Conservation (phyloP, 2,329 filamentous ascomycete genomes). For the Bertia moriformis region DNA sequence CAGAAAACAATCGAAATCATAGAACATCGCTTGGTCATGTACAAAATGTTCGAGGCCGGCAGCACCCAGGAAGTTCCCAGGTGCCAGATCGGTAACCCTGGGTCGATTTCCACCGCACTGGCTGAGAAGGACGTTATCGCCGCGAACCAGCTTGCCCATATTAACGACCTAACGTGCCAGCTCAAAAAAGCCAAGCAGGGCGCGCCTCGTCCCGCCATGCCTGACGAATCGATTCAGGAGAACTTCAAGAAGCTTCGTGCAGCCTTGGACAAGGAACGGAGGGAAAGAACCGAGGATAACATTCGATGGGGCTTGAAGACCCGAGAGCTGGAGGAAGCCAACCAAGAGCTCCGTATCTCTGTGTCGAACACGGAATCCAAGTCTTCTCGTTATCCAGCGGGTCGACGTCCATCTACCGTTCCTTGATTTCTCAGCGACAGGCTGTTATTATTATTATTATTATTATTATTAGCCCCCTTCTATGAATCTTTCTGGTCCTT, state of each 20-base stretch:
- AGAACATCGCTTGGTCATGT: background rate
- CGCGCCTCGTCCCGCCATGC: background rate
- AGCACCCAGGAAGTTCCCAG: background rate
- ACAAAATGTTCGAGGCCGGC: background rate
- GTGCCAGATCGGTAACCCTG: background rate
- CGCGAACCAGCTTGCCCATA: background rate
- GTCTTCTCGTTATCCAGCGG: background rate
- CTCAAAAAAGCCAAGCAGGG: background rate
- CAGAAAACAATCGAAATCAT: background rate
- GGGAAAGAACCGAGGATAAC: background rate
- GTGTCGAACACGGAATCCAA: background rate
- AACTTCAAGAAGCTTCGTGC: background rate
- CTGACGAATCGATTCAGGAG: background rate
- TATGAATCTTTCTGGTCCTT: no score
- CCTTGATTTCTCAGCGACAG: constrained; percentile 1
- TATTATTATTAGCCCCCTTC: no score
- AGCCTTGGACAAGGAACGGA: background rate
- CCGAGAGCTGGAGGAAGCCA: background rate
- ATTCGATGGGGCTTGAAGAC: background rate
- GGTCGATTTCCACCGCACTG: background rate
- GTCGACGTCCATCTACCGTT: background rate
- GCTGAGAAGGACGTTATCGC: background rate
- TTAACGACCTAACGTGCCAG: background rate
- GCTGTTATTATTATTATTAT: no score
- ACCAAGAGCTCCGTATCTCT: background rate